Conservation (phyloP, 805 yeast genomes). For the Cyberlindnera lachancei region DNA sequence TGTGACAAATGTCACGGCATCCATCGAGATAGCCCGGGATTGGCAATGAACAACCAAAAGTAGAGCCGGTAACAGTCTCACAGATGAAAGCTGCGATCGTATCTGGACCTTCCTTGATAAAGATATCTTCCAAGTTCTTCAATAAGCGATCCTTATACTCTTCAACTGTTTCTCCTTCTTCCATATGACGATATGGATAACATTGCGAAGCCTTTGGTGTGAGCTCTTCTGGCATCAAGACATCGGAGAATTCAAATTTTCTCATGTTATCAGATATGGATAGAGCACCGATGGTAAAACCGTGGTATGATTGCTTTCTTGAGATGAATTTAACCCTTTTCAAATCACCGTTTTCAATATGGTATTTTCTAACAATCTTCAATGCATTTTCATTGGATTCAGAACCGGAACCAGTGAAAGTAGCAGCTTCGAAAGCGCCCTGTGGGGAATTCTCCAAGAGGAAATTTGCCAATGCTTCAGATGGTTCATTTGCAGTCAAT, state of each 20-base stretch:
- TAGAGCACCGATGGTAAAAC: constrained; percentile 39
- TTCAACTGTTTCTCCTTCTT: constrained; percentile 29
- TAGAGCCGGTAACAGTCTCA: constrained; percentile 42
- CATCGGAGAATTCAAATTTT: constrained; percentile 27
- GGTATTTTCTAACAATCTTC: constrained; percentile 46
- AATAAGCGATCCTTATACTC: constrained; percentile 33
- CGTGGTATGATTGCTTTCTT: constrained; percentile 42
- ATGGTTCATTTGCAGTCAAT: constrained; percentile 26
- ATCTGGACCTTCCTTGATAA: constrained; percentile 34
- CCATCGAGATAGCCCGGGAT: constrained; percentile 40
- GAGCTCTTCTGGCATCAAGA: constrained; percentile 17
- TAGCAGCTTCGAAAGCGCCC: constrained; percentile 36
- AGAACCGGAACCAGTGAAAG: constrained; percentile 52
- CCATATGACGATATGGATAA: constrained; percentile 24
- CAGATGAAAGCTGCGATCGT: constrained; percentile 36
- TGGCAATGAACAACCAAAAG: constrained; percentile 36
- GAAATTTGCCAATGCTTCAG: constrained; percentile 35
- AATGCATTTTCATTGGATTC: constrained; percentile 62
- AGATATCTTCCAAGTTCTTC: constrained; percentile 34
- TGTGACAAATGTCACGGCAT: constrained; percentile 37
- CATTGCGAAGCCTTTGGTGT: constrained; percentile 22
- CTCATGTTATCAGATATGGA: constrained; percentile 34
- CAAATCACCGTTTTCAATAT: constrained; percentile 34
- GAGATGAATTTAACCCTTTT: constrained; percentile 36
- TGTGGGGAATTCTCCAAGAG: constrained; percentile 36